Evolutionary conservation across 768 basidiomycete genomes (phyloP), one percentile per base, ranked within the genome.

Genomic region (Cubamyces lactineus): DNA sequence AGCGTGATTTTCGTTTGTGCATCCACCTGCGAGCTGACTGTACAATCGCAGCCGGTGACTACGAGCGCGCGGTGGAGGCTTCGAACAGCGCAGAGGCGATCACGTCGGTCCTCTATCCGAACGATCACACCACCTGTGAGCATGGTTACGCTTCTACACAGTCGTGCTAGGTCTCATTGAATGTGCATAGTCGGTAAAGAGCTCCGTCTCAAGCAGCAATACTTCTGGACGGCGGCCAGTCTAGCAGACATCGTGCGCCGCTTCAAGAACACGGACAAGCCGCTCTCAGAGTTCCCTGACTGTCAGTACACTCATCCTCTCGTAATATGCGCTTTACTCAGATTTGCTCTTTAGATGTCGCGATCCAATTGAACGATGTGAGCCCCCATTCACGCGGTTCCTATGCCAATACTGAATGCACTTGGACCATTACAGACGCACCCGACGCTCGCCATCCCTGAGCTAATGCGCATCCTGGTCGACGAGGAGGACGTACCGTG

Each of bases 321-420:
- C 5, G 6, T 13, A 9, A 7, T 49, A 47, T 63, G 38, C 46
- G 2, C 6, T 65, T 61, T 62, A 38, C 49, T 46, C 41, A 41
- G 34, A 16, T 46, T 59, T 23, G 7, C 39, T 43, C 47, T 47
- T 2, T 61, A 93, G 91, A 84, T 74, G 89, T 91, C 67, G 91
- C 93, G 9, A 95, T 97, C 61, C 96, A 99, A 73, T 84, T 96
- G n/a, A 97, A 96, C 70, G 94, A 95, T 66, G 91, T 92, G 24
- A 51, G 57, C 16, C 7, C 16, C 68, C 52, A 84, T 67, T 41
- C 23, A 64, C 9, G 45, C 19, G 40, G 23, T 19, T n/a, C 8
- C 52, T 7, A 24, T 24, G 15, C 40, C 12, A 21, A 9, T 21
- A 12, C 45, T 46, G 45, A 23, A 23, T 49, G 57, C 15, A 43